Conservation (phyloP, 345 rosid species). For the Pistacia integerrima region DNA sequence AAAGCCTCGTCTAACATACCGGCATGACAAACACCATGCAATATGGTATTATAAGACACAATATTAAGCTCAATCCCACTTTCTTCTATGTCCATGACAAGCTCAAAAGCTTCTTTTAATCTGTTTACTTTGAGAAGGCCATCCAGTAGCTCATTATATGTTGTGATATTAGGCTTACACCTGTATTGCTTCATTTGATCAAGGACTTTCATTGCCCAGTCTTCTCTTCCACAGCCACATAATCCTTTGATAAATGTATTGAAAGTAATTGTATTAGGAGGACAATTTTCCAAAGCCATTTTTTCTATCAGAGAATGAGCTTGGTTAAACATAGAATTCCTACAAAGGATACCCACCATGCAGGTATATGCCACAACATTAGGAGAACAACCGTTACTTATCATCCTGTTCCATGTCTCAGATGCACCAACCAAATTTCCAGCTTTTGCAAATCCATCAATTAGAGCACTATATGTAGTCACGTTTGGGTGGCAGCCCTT, state of each 20-base stretch:
- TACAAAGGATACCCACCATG: conserved; percentile 80
- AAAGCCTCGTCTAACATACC: conserved; percentile 51
- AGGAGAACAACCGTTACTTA: conserved; percentile 59
- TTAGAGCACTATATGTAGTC: conserved; percentile 66
- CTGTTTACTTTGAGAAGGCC: conserved; percentile 55
- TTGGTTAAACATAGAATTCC: conserved; percentile 58
- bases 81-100: conserved; percentile 52
- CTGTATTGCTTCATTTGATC: conserved; percentile 51
- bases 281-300: conserved; percentile 57
- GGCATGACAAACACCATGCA: conserved; percentile 58
- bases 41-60: conserved; percentile 65
- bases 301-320: conserved; percentile 63
- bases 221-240: conserved; percentile 61
- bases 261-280: conserved; percentile 67
- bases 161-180: conserved; percentile 59
- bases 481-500: conserved; percentile 48
- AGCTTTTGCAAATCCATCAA: conserved; percentile 72
- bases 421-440: conserved; percentile 65
- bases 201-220: conserved; percentile 58
- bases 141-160: conserved; percentile 70
- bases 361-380: conserved; percentile 80
- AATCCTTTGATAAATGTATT: conserved; percentile 69
- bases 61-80: conserved; percentile 45
- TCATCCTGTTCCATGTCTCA: conserved; percentile 84
- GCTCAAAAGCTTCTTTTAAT: conserved; percentile 44